These are phyloP conservation scores for Polychaeton citri DNA, from an alignment of 2,329 filamentous ascomycete genomes.

Conservation along the genomic window DNA sequence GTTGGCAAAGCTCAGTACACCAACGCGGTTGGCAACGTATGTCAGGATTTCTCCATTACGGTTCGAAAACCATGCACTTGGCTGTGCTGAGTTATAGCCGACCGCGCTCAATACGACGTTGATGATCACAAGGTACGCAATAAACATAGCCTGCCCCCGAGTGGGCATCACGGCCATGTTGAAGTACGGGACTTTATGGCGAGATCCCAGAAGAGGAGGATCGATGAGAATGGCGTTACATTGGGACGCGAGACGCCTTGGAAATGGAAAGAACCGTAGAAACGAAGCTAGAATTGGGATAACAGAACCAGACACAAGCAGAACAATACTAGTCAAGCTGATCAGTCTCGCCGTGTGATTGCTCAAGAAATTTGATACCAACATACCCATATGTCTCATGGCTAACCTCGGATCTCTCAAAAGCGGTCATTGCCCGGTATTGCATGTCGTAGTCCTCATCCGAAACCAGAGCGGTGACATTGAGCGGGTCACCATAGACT, in stretches of 20 bases:
- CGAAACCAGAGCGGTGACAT: background rate
- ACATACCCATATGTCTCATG: background rate
- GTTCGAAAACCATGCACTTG: constrained; percentile 14
- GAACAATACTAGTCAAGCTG: constrained; percentile 6
- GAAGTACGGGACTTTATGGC: constrained; percentile 3
- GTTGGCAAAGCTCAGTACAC: constrained; percentile 28
- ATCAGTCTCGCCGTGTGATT: background rate
- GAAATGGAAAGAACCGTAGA: constrained; percentile 8
- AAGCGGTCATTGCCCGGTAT: background rate
- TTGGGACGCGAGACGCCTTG: constrained; percentile 2
- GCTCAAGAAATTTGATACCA: background rate
- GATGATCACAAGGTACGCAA: constrained; percentile 16
- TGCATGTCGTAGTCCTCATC: background rate
- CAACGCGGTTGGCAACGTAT: constrained; percentile 29
- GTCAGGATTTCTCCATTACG: constrained; percentile 15
- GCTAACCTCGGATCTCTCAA: background rate
- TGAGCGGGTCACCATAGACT: background rate
- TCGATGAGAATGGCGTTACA: constrained; percentile 9
- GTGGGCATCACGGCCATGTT: constrained; percentile 11
- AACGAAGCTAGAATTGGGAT: constrained; percentile 9
- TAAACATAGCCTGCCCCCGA: constrained; percentile 15
- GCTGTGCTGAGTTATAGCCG: constrained; percentile 10
- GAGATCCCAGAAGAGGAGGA: constrained; percentile 5
- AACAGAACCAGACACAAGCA: constrained; percentile 8
- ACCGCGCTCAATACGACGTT: constrained; percentile 19